Percentiles rank a stretch among this genome's conserved stretches.
phyloP scores from a whole-genome alignment of 2,329 filamentous ascomycete genomes.

The Tolypocladium endophyticum region DNA sequence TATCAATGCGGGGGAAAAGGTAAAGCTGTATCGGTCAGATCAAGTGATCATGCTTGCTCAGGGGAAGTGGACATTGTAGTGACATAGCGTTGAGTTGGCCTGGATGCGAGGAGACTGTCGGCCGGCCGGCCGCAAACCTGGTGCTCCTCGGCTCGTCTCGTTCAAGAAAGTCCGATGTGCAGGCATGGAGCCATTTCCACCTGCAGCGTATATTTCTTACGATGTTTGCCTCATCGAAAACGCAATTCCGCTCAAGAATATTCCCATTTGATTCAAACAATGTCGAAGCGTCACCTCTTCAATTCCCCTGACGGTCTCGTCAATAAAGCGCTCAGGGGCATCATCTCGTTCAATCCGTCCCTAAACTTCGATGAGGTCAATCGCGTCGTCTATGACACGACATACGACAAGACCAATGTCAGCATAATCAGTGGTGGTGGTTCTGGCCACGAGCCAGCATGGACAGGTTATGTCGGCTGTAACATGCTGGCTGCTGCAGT shows the following conservation, averaged over 20 bases:
- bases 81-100: background rate
- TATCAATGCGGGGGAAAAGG: background rate
- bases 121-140: background rate
- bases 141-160: background rate
- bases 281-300: slow-evolving; percentile 45
- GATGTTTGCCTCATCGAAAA: background rate
- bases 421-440: slow-evolving; percentile 44
- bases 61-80: background rate
- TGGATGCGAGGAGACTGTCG: background rate
- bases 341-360: slow-evolving; percentile 42
- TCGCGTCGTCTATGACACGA: slow-evolving; percentile 39
- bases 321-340: slow-evolving; percentile 37
- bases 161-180: background rate
- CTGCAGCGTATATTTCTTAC: background rate
- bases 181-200: background rate
- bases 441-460: slow-evolving; percentile 51
- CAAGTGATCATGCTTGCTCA: background rate
- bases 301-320: slow-evolving; percentile 42
- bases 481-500: slow-evolving; percentile 53
- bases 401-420: slow-evolving; percentile 32
- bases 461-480: slow-evolving; percentile 51
- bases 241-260: background rate
- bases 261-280: slow-evolving; percentile 13
- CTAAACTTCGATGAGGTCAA: slow-evolving; percentile 39
- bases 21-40: background rate